These are phyloP conservation scores for Chlorella sp. DNA, from an alignment of 139 green algal species.

Conservation along the genomic window DNA sequence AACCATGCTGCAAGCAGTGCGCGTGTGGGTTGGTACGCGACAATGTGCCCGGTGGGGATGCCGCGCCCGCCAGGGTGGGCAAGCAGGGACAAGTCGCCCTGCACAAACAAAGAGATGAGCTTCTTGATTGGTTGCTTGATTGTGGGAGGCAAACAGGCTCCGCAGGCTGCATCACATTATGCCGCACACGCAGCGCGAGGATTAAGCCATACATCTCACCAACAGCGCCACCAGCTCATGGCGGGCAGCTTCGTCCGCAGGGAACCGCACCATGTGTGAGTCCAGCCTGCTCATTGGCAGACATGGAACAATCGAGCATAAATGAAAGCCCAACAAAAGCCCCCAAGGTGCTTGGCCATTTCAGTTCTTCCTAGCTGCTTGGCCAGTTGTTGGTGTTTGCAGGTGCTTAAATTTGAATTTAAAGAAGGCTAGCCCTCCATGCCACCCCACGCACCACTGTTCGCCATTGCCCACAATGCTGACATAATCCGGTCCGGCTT, in stretches of 20 bases:
- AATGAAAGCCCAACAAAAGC: no score
- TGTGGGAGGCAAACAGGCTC: no score
- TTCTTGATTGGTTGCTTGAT: no score
- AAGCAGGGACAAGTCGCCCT: conserved; percentile 77
- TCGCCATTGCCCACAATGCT: conserved; percentile 2
- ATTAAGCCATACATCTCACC: conserved; percentile 3
- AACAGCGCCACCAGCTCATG: conserved; percentile 76
- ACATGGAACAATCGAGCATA: background rate
- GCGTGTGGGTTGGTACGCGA: conserved; percentile 68
- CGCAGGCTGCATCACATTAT: no score
- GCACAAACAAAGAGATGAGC: background rate
- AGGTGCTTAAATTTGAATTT: no score
- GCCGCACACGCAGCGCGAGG: background rate
- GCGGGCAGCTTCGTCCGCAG: conserved; percentile 73
- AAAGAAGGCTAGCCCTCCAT: no score
- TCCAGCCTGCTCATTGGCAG: conserved; percentile 8
- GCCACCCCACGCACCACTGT: background rate
- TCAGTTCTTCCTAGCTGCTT: no score
- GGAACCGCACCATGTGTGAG: conserved; percentile 59
- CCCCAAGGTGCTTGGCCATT: no score
- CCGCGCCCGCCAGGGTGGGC: conserved; percentile 54
- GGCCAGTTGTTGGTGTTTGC: no score
- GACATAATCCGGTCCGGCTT: conserved; percentile 54
- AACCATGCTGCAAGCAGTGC: conserved; percentile 7
- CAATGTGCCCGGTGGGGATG: conserved; percentile 74